Percentiles rank a stretch among this genome's conserved stretches.
These are phyloP conservation scores for Quillaja saponaria DNA, from an alignment of 306 rosid genomes.

Conservation along the genomic window DNA sequence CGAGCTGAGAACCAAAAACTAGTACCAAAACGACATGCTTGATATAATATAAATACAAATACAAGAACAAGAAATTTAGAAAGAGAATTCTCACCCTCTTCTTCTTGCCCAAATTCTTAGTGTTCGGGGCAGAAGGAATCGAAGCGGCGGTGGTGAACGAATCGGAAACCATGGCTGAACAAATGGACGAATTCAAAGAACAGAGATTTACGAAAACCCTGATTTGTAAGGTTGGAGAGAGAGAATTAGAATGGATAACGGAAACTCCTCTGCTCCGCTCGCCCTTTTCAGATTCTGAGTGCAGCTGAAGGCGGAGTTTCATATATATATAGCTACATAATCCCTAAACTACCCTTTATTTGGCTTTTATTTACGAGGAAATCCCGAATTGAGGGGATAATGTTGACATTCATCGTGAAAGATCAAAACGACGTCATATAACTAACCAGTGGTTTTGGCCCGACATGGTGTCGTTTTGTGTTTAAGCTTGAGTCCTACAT, in stretches of 20 bases:
- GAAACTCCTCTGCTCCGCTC: slow-evolving; percentile 70
- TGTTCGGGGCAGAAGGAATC: slow-evolving; percentile 64
- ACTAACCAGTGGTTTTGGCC: too few relatives aligned
- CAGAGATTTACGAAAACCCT: slow-evolving; percentile 58
- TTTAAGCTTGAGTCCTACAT: too few relatives aligned
- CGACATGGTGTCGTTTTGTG: too few relatives aligned
- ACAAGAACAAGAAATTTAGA: background rate
- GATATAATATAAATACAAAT: background rate
- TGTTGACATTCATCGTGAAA: too few relatives aligned
- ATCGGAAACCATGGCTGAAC: slow-evolving; percentile 73
- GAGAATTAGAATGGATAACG: slow-evolving; percentile 62
- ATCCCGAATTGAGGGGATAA: background rate
- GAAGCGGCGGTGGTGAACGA: slow-evolving; percentile 63
- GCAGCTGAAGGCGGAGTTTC: slow-evolving; percentile 23
- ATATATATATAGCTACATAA: slow-evolving; percentile 5
- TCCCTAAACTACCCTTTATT: slow-evolving; percentile 31
- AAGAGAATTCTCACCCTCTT: slow-evolving; percentile 65
- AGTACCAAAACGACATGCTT: background rate
- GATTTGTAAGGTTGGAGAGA: slow-evolving; percentile 34
- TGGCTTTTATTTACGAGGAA: slow-evolving; percentile 6
- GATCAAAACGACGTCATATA: background rate
- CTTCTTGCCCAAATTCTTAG: slow-evolving; percentile 79
- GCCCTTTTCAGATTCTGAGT: slow-evolving; percentile 30
- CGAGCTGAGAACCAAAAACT: background rate
- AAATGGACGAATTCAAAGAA: slow-evolving; percentile 34